These are phyloP conservation scores for Primulina tabacum DNA, from an alignment of 257 asterid species.

Conservation along the genomic window DNA sequence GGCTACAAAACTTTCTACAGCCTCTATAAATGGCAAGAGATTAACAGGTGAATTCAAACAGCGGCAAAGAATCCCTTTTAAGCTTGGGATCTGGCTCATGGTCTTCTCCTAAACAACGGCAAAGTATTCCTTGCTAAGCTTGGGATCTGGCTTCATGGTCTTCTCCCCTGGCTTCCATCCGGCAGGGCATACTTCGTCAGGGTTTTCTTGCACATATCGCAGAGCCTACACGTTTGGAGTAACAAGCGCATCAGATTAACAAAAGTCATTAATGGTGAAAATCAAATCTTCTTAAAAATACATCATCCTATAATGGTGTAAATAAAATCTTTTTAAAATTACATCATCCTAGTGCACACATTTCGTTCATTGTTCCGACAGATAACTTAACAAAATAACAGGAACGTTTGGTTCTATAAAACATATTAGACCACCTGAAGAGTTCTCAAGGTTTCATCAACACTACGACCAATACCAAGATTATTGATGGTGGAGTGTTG, in stretches of 20 bases:
- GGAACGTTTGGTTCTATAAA: background rate
- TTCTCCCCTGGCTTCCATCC: conserved; percentile 99
- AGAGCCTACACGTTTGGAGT: conserved; percentile 52
- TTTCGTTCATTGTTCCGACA: too few species aligned
- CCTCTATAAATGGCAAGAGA: background rate
- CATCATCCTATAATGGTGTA: background rate
- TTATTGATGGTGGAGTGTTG: conserved; percentile 96
- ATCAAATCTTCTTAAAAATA: too few species aligned
- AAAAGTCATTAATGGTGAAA: too few species aligned
- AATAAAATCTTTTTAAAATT: too few species aligned
- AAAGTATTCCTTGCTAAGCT: conserved; percentile 94
- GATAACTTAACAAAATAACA: background rate
- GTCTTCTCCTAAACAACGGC: conserved; percentile 85
- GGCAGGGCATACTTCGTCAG: conserved; percentile 99
- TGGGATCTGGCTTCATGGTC: conserved; percentile 96
- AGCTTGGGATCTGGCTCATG: conserved; percentile 96
- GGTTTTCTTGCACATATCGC: conserved; percentile 95
- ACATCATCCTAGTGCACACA: background rate
- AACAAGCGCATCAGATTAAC: background rate
- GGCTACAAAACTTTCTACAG: background rate
- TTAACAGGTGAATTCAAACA: conserved; percentile 34
- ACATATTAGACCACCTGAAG: conserved; percentile 60
- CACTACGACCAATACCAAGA: conserved; percentile 91
- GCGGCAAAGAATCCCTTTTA: conserved; percentile 93
- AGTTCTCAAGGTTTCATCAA: conserved; percentile 89